Evolutionary conservation across 345 rosid genomes (phyloP).

Genomic region (Gossypium herbaceum): DNA sequence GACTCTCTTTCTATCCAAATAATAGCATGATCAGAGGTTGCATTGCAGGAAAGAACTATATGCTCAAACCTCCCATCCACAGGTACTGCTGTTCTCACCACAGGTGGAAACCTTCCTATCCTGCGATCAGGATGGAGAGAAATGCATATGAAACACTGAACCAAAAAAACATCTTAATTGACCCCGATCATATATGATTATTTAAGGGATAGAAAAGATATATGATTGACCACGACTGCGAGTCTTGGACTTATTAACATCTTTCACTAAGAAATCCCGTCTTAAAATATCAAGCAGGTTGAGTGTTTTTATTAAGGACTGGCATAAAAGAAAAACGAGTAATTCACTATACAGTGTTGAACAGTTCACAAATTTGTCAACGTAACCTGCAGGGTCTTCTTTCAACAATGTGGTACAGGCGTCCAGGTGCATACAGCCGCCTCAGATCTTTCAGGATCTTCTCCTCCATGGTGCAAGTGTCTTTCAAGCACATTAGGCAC

Average conservation of each 20-base stretch:
- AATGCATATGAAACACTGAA: not conserved
- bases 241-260: not conserved
- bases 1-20: constrained; percentile 90
- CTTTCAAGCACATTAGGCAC: constrained; percentile 84
- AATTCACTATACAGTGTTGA: not conserved
- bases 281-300: not conserved
- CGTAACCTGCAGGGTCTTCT: constrained; percentile 72
- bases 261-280: not conserved
- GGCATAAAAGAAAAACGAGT: not conserved
- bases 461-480: constrained; percentile 83
- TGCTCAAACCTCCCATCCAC: constrained; percentile 97
- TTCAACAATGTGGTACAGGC: constrained; percentile 86
- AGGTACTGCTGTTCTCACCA: constrained; percentile 96
- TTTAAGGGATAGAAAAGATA: not conserved
- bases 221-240: not conserved
- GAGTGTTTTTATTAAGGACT: too few relatives aligned
- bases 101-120: constrained; percentile 82
- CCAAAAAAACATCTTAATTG: not conserved
- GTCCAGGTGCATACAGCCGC: constrained; percentile 90
- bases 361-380: not conserved
- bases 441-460: constrained; percentile 77
- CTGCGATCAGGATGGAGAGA: constrained; percentile 36
- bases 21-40: constrained; percentile 79
- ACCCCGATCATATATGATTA: not conserved
- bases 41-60: constrained; percentile 81